Percentiles rank a stretch among this genome's conserved stretches.
phyloP scores from a whole-genome alignment of 106 monocot species.

The Phalaenopsis aphrodite region DNA sequence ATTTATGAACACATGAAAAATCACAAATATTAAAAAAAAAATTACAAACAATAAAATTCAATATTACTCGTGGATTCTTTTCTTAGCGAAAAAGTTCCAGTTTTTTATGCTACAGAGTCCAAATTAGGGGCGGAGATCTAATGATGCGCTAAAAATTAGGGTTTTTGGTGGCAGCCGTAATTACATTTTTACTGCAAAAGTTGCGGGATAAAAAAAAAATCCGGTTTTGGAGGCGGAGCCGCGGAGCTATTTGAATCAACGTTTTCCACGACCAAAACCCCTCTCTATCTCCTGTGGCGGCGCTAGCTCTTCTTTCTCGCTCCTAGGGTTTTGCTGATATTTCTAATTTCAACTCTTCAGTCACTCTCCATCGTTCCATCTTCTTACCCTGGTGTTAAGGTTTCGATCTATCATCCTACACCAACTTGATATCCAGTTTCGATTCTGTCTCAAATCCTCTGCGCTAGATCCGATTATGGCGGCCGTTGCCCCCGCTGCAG shows the following conservation, averaged over 20 bases:
- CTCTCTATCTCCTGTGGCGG: conserved; percentile 28
- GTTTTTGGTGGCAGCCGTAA: no score
- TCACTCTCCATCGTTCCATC: not conserved
- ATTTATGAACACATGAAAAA: no score
- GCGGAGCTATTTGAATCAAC: conserved; percentile 59
- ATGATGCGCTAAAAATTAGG: no score
- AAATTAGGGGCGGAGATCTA: no score
- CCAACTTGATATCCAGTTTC: not conserved
- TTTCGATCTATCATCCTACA: not conserved
- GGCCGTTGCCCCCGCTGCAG: conserved; percentile 42
- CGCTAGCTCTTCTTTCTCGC: conserved; percentile 18
- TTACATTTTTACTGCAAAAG: not conserved
- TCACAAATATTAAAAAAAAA: no score
- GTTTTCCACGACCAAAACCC: conserved; percentile 20
- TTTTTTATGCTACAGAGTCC: no score
- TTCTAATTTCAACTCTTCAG: not conserved
- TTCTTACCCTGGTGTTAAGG: not conserved
- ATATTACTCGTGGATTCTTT: no score
- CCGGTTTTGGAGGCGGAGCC: conserved; percentile 24
- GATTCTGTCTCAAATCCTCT: no score
- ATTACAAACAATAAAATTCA: no score
- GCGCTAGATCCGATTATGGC: conserved; percentile 30
- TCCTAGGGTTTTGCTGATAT: conserved; percentile 28
- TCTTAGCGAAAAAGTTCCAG: no score
- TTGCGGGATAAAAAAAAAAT: not conserved